These are phyloP conservation scores for Neoboletus magnificus DNA, from an alignment of 768 basidiomycete genomes.

Conservation along the genomic window DNA sequence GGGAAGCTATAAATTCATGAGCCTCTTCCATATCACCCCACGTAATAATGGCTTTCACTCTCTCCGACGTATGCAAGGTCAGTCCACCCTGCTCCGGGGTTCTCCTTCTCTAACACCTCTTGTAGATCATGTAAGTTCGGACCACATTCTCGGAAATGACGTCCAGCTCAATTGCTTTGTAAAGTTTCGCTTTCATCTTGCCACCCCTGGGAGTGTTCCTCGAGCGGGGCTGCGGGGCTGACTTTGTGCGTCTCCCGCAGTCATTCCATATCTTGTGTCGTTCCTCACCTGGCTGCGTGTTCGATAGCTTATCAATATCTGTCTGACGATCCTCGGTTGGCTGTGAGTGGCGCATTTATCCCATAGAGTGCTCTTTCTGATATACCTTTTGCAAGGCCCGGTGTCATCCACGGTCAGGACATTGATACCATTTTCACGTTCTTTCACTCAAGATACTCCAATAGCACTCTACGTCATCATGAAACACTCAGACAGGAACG, in stretches of 20 bases:
- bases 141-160: not conserved
- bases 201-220: conserved; percentile 88
- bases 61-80: conserved; percentile 79
- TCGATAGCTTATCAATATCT: conserved; percentile 62
- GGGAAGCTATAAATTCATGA: conserved; percentile 14
- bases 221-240: conserved; percentile 78
- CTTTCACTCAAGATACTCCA: conserved; percentile 12
- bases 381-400: conserved; percentile 48
- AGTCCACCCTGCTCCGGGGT: conserved; percentile 5
- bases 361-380: conserved; percentile 3
- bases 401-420: conserved; percentile 63
- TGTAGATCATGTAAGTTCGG: conserved; percentile 43
- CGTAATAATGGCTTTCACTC: conserved; percentile 65
- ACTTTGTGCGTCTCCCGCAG: conserved; percentile 51
- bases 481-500: conserved; percentile 49
- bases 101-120: not conserved
- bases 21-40: conserved; percentile 1
- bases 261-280: not conserved
- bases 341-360: conserved; percentile 46
- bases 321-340: conserved; percentile 75
- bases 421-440: not conserved
- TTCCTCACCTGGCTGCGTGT: conserved; percentile 16
- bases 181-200: conserved; percentile 63
- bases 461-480: conserved; percentile 78
- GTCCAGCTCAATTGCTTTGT: conserved; percentile 12